phyloP scores from a whole-genome alignment of 352 stramenopile species.

The Globisporangium spinosum region DNA sequence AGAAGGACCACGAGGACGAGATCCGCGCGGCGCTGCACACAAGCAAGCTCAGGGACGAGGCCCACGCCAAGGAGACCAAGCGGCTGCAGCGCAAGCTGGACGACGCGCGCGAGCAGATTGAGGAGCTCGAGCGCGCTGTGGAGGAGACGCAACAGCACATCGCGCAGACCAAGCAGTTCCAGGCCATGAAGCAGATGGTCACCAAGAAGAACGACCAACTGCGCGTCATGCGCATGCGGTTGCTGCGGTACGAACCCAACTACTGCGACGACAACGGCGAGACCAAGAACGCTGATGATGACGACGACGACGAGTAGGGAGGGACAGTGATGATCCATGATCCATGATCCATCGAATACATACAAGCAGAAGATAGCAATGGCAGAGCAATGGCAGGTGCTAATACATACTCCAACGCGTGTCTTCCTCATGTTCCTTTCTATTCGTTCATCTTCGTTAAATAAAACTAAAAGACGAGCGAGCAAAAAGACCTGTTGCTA shows the following conservation, averaged over 20 bases:
- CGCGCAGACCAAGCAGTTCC: slow-evolving; percentile 80
- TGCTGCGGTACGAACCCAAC: slow-evolving; percentile 78
- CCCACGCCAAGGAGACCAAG: slow-evolving; percentile 46
- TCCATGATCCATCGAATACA: not conserved
- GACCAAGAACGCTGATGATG: slow-evolving; percentile 20
- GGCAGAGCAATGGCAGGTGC: not conserved
- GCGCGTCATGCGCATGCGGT: slow-evolving; percentile 49
- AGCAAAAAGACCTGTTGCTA: slow-evolving; percentile 16
- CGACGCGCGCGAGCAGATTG: slow-evolving; percentile 44
- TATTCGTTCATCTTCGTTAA: slow-evolving; percentile 13
- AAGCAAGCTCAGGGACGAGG: slow-evolving; percentile 42
- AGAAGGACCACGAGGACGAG: slow-evolving; percentile 30
- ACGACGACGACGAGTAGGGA: slow-evolving; percentile 10
- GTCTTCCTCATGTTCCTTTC: slow-evolving; percentile 19
- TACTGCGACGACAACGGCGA: slow-evolving; percentile 32
- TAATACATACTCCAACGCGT: not conserved
- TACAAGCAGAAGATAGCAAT: not conserved
- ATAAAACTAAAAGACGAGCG: not conserved
- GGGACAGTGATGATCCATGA: not conserved
- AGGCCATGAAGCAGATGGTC: slow-evolving; percentile 81
- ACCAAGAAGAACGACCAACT: slow-evolving; percentile 82
- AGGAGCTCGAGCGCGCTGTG: slow-evolving; percentile 52
- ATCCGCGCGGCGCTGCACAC: slow-evolving; percentile 50
- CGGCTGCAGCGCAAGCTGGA: slow-evolving; percentile 57
- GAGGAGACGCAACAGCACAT: slow-evolving; percentile 67